Base-by-base conservation (phyloP, 2,329 filamentous ascomycete species). In the Chaetoscypha palmicola region DNA sequence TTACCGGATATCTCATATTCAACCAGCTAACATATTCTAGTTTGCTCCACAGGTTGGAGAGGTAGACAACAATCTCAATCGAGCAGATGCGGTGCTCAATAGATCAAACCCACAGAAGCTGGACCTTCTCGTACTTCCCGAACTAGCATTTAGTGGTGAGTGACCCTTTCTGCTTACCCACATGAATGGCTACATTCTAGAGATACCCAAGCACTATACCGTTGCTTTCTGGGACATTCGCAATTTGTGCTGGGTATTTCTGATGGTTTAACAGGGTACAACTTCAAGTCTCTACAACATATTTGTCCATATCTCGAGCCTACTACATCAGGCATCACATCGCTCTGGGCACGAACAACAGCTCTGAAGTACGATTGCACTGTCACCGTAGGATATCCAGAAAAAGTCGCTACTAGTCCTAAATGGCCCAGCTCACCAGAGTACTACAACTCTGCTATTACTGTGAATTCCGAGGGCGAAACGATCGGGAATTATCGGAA, bases 341-440 rank as follows among this genome's bases (percentile, higher is more conserved):
- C 84, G 0, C 63, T 82, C 14, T 92, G 86, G 86, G 84, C 85
- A 0, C 69, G 77, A 28, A 77, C 73, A 0, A 76, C 72, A 0
- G 86, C 86, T 0, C 66, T 77, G 17, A 79, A 79, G 53, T 71
- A 83, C 56, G 70, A 80, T 47, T 89, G 84, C 56, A 66, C 72
- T 38, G 83, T 91, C 0, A 74, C 77, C 0, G 77, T 79, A 1
- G 86, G 86, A 0, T 92, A 91, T 43, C 86, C 86, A 0, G 86
- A 92, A 45, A 77, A 74, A 53, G 74, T 74, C 1, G 77, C 81
- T 39, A 56, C 73, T 0, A 59, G 66, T 0, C 39, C 60, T 0
- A 66, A 67, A 19, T 77, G 74, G 71, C 76, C 77, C 0, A 44
- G 56, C 16, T 61, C 58, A 0, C 70, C 73, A 0, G 72, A 77